Evolutionary conservation across 2,329 filamentous ascomycete species (phyloP).

Genomic region (Botrytis hyacinthi): DNA sequence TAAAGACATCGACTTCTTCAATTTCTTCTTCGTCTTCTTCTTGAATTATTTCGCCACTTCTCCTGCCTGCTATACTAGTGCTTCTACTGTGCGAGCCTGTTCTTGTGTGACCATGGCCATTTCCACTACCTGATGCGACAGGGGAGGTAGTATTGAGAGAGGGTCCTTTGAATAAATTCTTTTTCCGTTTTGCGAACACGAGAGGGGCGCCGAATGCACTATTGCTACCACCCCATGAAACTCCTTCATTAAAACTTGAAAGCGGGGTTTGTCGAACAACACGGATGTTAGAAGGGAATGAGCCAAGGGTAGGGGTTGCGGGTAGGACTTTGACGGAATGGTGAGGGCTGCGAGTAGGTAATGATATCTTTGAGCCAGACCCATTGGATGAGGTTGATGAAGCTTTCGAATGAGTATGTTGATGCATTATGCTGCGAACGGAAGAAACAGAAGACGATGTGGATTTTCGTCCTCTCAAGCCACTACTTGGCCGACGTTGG

Average conservation of each 20-base stretch:
- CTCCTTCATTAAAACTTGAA: conserved; percentile 56
- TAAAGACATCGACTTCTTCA: conserved; percentile 49
- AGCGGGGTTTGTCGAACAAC: conserved; percentile 65
- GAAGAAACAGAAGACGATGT: conserved; percentile 95
- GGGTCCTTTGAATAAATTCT: conserved; percentile 79
- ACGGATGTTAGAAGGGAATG: conserved; percentile 83
- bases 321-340: conserved; percentile 94
- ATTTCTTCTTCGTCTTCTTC: conserved; percentile 26
- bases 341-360: conserved; percentile 72
- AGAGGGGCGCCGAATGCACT: conserved; percentile 55
- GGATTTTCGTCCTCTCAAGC: conserved; percentile 87
- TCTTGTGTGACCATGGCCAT: conserved; percentile 35
- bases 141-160: conserved; percentile 50
- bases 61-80: conserved; percentile 63
- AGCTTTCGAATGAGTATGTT: conserved; percentile 87
- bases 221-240: conserved; percentile 50
- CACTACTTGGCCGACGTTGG: conserved; percentile 70
- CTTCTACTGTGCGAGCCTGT: conserved; percentile 48
- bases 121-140: conserved; percentile 31
- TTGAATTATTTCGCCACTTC: conserved; percentile 68
- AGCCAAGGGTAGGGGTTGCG: conserved; percentile 71
- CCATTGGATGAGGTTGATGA: conserved; percentile 86
- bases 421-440: conserved; percentile 83
- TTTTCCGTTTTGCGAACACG: conserved; percentile 78
- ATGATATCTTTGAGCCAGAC: conserved; percentile 66